Evolutionary conservation across 768 basidiomycete genomes (phyloP).

Genomic region (Leccinum variicolor): DNA sequence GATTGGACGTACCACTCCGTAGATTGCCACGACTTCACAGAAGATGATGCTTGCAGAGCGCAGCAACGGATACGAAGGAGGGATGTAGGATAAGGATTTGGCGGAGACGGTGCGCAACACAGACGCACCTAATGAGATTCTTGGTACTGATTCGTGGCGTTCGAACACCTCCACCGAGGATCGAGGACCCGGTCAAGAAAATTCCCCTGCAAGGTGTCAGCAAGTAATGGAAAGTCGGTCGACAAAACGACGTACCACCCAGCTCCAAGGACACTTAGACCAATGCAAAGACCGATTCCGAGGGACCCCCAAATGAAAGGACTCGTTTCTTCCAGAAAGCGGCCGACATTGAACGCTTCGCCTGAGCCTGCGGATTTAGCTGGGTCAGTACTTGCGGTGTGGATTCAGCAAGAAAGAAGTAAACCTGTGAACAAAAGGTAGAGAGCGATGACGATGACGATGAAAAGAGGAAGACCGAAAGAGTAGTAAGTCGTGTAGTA

Average conservation of each 20-base stretch:
- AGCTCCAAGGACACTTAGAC: constrained; percentile 89
- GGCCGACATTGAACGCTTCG: constrained; percentile 91
- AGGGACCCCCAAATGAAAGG: constrained; percentile 91
- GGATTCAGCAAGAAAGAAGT: constrained; percentile 12
- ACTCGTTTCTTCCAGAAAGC: constrained; percentile 90
- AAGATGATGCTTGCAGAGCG: constrained; percentile 78
- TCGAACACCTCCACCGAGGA: constrained; percentile 92
- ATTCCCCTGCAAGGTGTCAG: constrained; percentile 71
- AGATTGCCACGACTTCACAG: constrained; percentile 99
- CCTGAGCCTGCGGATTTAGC: constrained; percentile 57
- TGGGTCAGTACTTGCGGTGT: not conserved
- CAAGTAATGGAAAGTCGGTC: not conserved
- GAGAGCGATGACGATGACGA: constrained; percentile 64
- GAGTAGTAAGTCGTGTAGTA: constrained; percentile 49
- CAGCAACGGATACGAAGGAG: not conserved
- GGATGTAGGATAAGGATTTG: not conserved
- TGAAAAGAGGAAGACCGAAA: constrained; percentile 66
- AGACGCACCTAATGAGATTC: constrained; percentile 87
- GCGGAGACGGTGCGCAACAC: not conserved
- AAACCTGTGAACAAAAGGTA: constrained; percentile 90
- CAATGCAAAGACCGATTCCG: constrained; percentile 91
- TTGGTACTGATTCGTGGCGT: constrained; percentile 94
- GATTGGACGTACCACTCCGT: constrained; percentile 72
- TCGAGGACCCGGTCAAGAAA: constrained; percentile 94
- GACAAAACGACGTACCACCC: constrained; percentile 68